Base-by-base conservation (phyloP, 2,329 filamentous ascomycete species). In the Cladophialophora carrionii region DNA sequence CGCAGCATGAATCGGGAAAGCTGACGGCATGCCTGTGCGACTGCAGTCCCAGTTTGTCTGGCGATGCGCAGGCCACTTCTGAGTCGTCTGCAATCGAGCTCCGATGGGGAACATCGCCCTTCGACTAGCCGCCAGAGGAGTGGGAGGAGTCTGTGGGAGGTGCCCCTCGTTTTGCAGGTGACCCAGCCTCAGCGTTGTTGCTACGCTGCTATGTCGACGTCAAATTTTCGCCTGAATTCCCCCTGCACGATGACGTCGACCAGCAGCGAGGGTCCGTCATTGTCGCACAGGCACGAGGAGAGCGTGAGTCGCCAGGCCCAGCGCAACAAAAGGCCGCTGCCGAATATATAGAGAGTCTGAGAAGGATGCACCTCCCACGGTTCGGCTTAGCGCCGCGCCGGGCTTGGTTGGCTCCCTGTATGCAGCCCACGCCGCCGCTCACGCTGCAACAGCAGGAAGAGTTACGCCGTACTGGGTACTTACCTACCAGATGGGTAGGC, bases 161-260 rank as follows among this genome's bases (percentile, higher is more conserved):
- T 58, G 57, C 62, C 62, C 62, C 62, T 64, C 62, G 62, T 61
- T 57, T 53, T 55, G 43, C 22, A 12, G 9, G 20, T 52, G 14
- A 58, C 48, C 57, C 48, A 26, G 46, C 48, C 55, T 57, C 31
- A 37, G 22, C 54, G 26, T 53, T 52, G 34, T n/a, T 34, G 54
- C 48, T 55, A 32, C 48, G 55, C 56, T 55, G 48, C 24, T 49
- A n/a, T 51, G 17, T 58, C 59, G 60, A 61, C 60, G 66, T 68
- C 63, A 58, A 59, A 59, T 63, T 64, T 61, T 32, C 41, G 48
- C 66, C 22, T 43, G 49, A 37, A 46, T 51, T 29, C 20, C 31
- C 31, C 46, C 63, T 68, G 66, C 63, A 57, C 56, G 51, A 66
- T 68, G 66, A 68, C 66, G 66, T 68, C 63, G 61, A 63, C 32